These are phyloP conservation scores for Coemansia sp. DNA, from an alignment of 192 early-diverging fungal genomes.

Conservation along the genomic window DNA sequence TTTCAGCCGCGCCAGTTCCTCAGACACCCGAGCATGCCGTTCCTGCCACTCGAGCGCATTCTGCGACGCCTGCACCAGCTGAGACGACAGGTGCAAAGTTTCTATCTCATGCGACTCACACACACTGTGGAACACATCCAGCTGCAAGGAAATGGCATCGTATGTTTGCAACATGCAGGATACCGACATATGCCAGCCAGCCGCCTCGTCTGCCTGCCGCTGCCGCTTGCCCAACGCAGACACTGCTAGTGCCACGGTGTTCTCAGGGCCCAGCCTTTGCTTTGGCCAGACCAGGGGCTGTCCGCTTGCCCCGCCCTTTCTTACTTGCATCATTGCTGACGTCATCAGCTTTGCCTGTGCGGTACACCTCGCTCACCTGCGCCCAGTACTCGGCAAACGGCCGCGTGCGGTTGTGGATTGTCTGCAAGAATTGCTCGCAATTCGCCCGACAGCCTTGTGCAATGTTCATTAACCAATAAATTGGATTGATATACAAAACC, in stretches of 20 bases:
- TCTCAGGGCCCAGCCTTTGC: slow-evolving; percentile 21
- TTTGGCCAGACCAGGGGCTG: slow-evolving; percentile 1
- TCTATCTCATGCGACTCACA: slow-evolving; percentile 20
- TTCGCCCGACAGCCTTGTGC: slow-evolving; percentile 49
- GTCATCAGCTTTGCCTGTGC: slow-evolving; percentile 21
- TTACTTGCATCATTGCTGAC: slow-evolving; percentile 9
- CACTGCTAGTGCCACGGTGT: slow-evolving; percentile 20
- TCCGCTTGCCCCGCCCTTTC: slow-evolving; percentile 15
- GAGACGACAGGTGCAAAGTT: slow-evolving; percentile 16
- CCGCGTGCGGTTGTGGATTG: slow-evolving; percentile 47
- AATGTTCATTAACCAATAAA: too few relatives aligned
- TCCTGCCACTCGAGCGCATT: slow-evolving; percentile 37
- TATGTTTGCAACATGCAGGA: slow-evolving; percentile 27
- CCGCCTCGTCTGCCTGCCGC: slow-evolving; percentile 6
- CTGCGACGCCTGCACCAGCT: slow-evolving; percentile 32
- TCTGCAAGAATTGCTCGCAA: slow-evolving; percentile 52
- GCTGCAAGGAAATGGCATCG: slow-evolving; percentile 21
- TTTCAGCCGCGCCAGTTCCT: slow-evolving; percentile 15
- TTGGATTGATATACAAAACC: too few relatives aligned
- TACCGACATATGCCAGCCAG: slow-evolving; percentile 18
- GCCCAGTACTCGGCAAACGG: slow-evolving; percentile 59
- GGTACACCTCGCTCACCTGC: slow-evolving; percentile 46
- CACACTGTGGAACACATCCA: slow-evolving; percentile 21
- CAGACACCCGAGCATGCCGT: slow-evolving; percentile 13
- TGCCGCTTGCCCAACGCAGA: slow-evolving; percentile 21